Base-by-base conservation (phyloP, 306 rosid species). In the Prunus armeniaca region DNA sequence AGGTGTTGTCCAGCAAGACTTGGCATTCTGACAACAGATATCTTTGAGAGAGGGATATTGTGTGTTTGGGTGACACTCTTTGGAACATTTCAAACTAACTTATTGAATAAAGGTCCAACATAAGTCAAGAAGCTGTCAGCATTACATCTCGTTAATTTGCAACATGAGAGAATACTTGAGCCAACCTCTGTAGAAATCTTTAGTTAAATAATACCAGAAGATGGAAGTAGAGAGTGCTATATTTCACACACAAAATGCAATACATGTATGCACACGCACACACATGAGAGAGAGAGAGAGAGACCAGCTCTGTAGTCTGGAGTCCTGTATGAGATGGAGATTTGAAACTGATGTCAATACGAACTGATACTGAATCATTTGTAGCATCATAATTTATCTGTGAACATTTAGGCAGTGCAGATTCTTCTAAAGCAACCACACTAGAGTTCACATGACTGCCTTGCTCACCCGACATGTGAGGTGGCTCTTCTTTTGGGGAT, bases 241-340 rank as follows among this genome's bases (percentile, higher is more conserved):
- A 51, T 56, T 69, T 43, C 80, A 34, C 28, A 10, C 20, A 43
- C 50, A 22, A 45, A 13, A 22, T 56, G 27, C 38, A 12, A 38
- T 22, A 13, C 56, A 67, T 45, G 34, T 13, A 27, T 22, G 28
- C 71, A 43, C 52, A 1, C 2, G 7, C 43, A 15, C 19, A 62
- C 43, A 27, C 67, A 15, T 45, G 55, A 67, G 19, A 67, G 24
- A 54, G 20, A 54, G 60, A 55, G 24, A 61, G 34, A 73, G 62
- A 58, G 89, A 93, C 98, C 98, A 91, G 84, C 74, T 86, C 90
- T 80, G 98, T 89, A 69, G 98, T 93, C 84, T 91, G 97, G 79
- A 93, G 91, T 79, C 98, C 97, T 46, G 98, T 93, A 82, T 93
- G 97, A 57, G 98, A 93, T 25, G 93, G 84, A 72, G 98, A 83